Evolutionary conservation across 73 alveolate genomes (phyloP), one percentile per base, ranked within the genome.

Genomic region (Stentor coeruleus): DNA sequence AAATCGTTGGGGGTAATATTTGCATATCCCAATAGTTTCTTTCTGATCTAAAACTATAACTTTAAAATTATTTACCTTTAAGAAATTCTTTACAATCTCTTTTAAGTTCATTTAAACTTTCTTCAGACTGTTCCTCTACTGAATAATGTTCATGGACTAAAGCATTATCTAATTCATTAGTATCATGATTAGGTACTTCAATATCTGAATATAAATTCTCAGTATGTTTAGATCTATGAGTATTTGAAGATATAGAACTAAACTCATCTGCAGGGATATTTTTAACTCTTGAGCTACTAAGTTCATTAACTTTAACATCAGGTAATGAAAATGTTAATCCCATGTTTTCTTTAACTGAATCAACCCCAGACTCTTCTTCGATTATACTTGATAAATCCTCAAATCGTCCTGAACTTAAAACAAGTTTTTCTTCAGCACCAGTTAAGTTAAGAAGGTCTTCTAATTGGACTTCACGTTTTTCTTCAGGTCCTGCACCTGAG

Each of bases 351-450:
- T 66, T 66, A 1, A 40, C 79, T 1, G 79, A 66, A 40, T 66
- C 79, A 20, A 26, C 42, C 1, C 79, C 79, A 20, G 79, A 66
- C 15, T 66, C 79, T 33, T 66, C 79, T 33, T 66, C 79, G 33
- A 66, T 66, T 28, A 66, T 66, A 31, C 79, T 66, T 14, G 42
- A 26, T 1, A 66, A 33, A 66, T 66, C 79, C 37, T 66, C 79
- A 20, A 66, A 66, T 40, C 79, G n/a, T 20, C 40, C 79, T 1
- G 86, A 81, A 31, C 82, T 81, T 33, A 81, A 59, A 0, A 74
- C 86, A 2, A 81, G 59, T 58, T 20, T 31, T 59, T n/a, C 40
- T 11, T 58, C 37, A 35, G 86, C 86, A 0, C 81, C 86, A 1
- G 40, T 81, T 59, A 81, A 36, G 11, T 35, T 28, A 31, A 39